Evolutionary conservation across 2,329 filamentous ascomycete genomes (phyloP).

Genomic region (Ceratocystis colombiana): DNA sequence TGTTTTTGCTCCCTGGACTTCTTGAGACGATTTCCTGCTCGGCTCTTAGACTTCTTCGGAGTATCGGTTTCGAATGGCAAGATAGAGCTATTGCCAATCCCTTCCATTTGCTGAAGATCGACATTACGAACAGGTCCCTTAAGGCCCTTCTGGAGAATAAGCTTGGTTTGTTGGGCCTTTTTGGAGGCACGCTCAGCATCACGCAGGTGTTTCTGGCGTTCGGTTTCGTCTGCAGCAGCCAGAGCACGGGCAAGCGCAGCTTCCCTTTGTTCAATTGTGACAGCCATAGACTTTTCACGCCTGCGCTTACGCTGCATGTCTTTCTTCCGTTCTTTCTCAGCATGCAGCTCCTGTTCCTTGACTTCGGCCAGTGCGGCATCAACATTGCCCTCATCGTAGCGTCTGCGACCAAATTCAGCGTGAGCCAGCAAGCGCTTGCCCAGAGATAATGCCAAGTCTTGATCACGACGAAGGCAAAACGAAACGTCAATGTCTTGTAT

Average conservation of each 20-base stretch:
- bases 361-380: constrained; percentile 76
- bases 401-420: constrained; percentile 59
- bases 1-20: constrained; percentile 85
- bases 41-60: constrained; percentile 43
- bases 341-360: constrained; percentile 76
- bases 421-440: constrained; percentile 57
- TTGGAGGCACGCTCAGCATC: constrained; percentile 86
- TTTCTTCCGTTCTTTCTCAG: constrained; percentile 98
- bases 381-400: constrained; percentile 68
- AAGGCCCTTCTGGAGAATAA: constrained; percentile 75
- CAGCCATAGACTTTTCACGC: constrained; percentile 89
- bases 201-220: constrained; percentile 67
- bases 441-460: constrained; percentile 49
- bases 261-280: constrained; percentile 84
- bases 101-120: constrained; percentile 70
- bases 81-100: constrained; percentile 77
- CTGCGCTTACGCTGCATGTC: constrained; percentile 97
- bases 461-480: constrained; percentile 53
- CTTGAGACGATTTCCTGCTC: constrained; percentile 61
- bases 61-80: constrained; percentile 53
- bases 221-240: constrained; percentile 68
- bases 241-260: constrained; percentile 68
- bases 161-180: constrained; percentile 83
- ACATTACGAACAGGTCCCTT: constrained; percentile 58
- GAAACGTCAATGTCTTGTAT: constrained; percentile 52